Percentiles rank a stretch among this genome's conserved stretches.
These are phyloP conservation scores for Pyropia yezoensis DNA, from an alignment of 23 red algal genomes.

Conservation along the genomic window DNA sequence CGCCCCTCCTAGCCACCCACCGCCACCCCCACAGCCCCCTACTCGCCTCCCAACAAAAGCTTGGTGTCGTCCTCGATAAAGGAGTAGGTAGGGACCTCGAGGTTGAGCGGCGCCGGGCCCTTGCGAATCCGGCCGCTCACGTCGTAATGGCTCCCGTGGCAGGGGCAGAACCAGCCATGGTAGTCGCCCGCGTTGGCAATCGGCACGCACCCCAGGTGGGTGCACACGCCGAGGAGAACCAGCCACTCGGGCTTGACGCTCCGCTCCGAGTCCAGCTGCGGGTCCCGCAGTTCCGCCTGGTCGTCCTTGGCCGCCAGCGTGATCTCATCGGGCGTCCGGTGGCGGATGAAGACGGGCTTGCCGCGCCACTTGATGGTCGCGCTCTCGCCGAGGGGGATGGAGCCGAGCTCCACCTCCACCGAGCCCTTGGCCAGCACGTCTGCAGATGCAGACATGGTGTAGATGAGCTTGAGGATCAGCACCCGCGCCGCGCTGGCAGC, in stretches of 20 bases:
- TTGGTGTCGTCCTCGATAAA: slow-evolving; percentile 95
- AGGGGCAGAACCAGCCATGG: slow-evolving; percentile 96
- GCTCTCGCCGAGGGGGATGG: slow-evolving; percentile 76
- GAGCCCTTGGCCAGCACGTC: slow-evolving; percentile 88
- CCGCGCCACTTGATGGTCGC: slow-evolving; percentile 98
- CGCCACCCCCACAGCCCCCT: no score
- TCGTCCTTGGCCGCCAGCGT: slow-evolving; percentile 71
- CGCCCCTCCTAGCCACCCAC: no score
- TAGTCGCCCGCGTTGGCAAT: slow-evolving; percentile 98
- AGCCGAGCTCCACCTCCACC: slow-evolving; percentile 76
- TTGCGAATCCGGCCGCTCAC: slow-evolving; percentile 94
- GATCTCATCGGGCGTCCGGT: slow-evolving; percentile 83
- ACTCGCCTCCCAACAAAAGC: slow-evolving; percentile 59
- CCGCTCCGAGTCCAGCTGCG: slow-evolving; percentile 63
- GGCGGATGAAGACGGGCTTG: slow-evolving; percentile 97
- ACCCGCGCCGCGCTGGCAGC: slow-evolving; percentile 72
- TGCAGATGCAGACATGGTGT: slow-evolving; percentile 92
- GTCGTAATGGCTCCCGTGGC: slow-evolving; percentile 97
- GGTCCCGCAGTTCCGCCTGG: slow-evolving; percentile 65
- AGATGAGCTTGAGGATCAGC: slow-evolving; percentile 84
- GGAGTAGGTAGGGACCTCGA: slow-evolving; percentile 85
- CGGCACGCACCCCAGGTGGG: slow-evolving; percentile 95
- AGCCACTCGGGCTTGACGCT: slow-evolving; percentile 89
- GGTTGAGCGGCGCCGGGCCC: slow-evolving; percentile 90
- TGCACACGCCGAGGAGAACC: slow-evolving; percentile 93